phyloP scores from a whole-genome alignment of 768 basidiomycete species.

The Daedalea quercina region DNA sequence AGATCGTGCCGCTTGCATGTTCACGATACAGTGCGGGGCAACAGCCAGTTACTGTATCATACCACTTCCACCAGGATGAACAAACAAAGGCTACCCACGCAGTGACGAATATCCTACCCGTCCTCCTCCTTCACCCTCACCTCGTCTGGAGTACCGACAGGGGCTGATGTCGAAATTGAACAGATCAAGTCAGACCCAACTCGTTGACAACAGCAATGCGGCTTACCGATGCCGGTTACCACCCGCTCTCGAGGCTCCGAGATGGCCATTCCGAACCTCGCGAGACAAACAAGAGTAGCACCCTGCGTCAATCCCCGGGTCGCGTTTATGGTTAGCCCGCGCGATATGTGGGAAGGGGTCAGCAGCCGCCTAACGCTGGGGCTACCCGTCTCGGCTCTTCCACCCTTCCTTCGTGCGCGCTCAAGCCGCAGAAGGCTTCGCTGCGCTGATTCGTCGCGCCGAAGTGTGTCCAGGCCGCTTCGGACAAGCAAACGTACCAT shows the following conservation, averaged over 20 bases:
- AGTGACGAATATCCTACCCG: too few relatives aligned
- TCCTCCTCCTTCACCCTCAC: neutral
- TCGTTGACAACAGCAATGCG: neutral
- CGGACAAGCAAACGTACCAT: conserved; percentile 29
- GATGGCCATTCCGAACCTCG: conserved; percentile 19
- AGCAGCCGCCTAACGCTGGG: conserved; percentile 22
- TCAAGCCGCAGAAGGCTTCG: conserved; percentile 15
- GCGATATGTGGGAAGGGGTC: conserved; percentile 33
- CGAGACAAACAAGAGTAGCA: conserved; percentile 22
- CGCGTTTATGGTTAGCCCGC: conserved; percentile 24
- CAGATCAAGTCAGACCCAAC: neutral
- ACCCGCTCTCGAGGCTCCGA: neutral
- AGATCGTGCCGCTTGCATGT: too few relatives aligned
- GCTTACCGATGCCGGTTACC: neutral
- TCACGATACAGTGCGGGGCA: too few relatives aligned
- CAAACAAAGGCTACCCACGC: too few relatives aligned
- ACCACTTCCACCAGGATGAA: too few relatives aligned
- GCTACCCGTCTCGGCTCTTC: neutral
- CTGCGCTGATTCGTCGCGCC: conserved; percentile 24
- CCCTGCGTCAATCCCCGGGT: conserved; percentile 8
- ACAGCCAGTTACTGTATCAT: too few relatives aligned
- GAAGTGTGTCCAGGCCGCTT: conserved; percentile 26
- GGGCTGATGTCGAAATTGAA: neutral
- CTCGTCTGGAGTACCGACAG: neutral
- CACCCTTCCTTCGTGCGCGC: conserved; percentile 13